A percentile compares a stretch with the other conserved stretches of the same genome.
Conservation (phyloP, 208 protist species). For the Acanthamoeba castellanii region DNA sequence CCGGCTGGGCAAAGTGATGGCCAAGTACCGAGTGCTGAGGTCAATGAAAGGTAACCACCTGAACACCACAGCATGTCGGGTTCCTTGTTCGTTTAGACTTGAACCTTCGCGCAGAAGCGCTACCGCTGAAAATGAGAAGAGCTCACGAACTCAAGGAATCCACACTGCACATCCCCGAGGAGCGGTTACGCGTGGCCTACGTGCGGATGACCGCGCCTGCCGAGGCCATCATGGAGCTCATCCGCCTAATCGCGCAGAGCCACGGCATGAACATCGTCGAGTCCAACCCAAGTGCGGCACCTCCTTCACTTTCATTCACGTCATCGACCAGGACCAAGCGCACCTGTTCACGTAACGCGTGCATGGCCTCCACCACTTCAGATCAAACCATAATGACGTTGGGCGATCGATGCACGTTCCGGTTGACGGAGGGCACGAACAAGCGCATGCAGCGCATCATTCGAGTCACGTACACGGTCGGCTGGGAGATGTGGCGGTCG, state of each 20-base stretch:
- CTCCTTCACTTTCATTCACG: not conserved
- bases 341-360: not conserved
- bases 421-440: not conserved
- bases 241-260: not conserved
- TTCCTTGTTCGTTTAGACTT: not conserved
- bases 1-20: not conserved
- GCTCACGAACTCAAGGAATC: not conserved
- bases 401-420: not conserved
- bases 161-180: not conserved
- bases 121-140: not conserved
- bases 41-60: not conserved
- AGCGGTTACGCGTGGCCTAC: not conserved
- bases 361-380: not conserved
- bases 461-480: not conserved
- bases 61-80: not conserved
- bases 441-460: constrained; percentile 6
- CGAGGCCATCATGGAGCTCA: not conserved
- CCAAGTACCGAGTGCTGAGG: not conserved
- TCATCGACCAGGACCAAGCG: not conserved
- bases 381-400: not conserved
- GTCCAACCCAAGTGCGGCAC: not conserved
- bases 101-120: not conserved
- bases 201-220: not conserved
- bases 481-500: not conserved
- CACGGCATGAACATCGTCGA: not conserved